phyloP scores from a whole-genome alignment of 192 early-diverging fungal genomes.

The Linnemannia exigua region DNA sequence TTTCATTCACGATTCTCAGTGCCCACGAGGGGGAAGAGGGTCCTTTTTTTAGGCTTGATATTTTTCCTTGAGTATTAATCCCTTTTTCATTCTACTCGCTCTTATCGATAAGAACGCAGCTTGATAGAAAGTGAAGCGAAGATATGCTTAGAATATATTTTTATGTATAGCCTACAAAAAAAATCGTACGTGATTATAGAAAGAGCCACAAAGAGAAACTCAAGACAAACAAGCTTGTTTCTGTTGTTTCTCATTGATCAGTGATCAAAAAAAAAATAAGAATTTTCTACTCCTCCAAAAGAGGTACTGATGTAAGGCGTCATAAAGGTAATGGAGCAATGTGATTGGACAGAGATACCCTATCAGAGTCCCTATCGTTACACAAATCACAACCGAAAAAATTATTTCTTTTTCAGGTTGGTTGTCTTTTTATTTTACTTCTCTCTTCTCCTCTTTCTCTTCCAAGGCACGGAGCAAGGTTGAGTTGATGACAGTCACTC shows the following conservation, averaged over 20 bases:
- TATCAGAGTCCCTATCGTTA: background rate
- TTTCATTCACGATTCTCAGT: no score
- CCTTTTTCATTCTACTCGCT: background rate
- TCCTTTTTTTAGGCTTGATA: no score
- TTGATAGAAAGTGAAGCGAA: no score
- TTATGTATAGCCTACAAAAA: no score
- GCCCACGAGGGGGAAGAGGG: no score
- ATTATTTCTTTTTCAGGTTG: background rate
- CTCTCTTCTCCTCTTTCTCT: background rate
- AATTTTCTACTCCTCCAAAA: background rate
- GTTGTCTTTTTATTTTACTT: no score
- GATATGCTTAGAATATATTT: no score
- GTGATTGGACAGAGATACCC: conserved; percentile 2
- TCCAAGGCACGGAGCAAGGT: background rate
- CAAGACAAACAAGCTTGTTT: no score
- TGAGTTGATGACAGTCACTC: background rate
- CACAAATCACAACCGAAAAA: background rate
- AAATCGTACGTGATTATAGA: no score
- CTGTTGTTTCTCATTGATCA: no score
- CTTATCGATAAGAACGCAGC: background rate
- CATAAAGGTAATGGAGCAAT: background rate
- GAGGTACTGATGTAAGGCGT: background rate
- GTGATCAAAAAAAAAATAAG: no score
- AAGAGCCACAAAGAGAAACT: no score
- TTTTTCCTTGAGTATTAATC: background rate